Evolutionary conservation across 352 stramenopile species (phyloP).

Genomic region (Phytophthora brassicae): DNA sequence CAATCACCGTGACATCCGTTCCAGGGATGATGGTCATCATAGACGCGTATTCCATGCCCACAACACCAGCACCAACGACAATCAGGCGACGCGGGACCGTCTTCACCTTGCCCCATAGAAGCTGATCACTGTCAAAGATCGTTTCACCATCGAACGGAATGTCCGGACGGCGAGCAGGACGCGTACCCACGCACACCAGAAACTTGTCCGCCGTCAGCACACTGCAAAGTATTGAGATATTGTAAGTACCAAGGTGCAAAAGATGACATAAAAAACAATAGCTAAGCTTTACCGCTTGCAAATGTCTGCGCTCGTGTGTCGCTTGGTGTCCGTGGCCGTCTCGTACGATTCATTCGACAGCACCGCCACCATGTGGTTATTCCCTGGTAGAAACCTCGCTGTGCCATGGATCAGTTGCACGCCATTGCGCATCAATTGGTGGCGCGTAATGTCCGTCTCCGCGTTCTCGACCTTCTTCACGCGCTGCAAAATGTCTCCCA

Average conservation of each 20-base stretch:
- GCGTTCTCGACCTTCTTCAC: conserved; percentile 81
- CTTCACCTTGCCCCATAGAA: conserved; percentile 80
- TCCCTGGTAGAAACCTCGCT: conserved; percentile 69
- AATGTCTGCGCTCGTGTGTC: conserved; percentile 75
- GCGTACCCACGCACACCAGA: conserved; percentile 84
- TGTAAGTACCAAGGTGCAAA: no score
- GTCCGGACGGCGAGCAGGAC: conserved; percentile 71
- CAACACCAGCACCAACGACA: conserved; percentile 82
- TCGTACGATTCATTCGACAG: conserved; percentile 86
- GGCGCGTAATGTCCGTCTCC: conserved; percentile 84
- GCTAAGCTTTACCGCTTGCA: conserved; percentile 84
- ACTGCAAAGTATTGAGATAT: no score
- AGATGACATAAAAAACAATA: no score
- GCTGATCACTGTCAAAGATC: conserved; percentile 85
- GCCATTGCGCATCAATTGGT: conserved; percentile 81
- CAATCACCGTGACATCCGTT: conserved; percentile 89
- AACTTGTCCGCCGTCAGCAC: conserved; percentile 87
- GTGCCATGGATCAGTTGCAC: conserved; percentile 83
- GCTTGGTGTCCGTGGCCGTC: conserved; percentile 70
- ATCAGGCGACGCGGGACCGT: conserved; percentile 78
- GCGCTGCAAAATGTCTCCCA: conserved; percentile 84
- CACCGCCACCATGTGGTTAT: conserved; percentile 80
- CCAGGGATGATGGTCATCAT: conserved; percentile 92
- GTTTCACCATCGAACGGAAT: conserved; percentile 88
- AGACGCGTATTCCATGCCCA: conserved; percentile 92